Evolutionary conservation across 1,139 yeast species (phyloP), one percentile per base, ranked within the genome.

Genomic region (Sugiyamaella novakii): DNA sequence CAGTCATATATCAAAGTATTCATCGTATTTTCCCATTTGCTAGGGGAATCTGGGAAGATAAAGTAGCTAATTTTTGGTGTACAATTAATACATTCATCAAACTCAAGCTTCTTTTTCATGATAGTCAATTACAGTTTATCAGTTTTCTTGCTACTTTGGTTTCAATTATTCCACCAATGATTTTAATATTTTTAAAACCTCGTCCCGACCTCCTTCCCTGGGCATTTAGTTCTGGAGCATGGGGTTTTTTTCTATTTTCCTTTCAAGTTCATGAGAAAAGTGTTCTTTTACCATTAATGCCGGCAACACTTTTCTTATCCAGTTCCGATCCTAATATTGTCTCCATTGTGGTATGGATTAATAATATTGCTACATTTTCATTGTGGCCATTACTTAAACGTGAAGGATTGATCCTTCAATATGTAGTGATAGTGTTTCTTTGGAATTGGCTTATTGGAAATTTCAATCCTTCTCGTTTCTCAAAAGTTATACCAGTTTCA

Each of bases 41-140:
- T 42, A 77, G 98, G 63, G 98, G 98, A 0, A 75, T 94, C n/a
- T 92, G 94, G 75, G 98, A 92, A 67, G 98, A 92, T 65, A 92
- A 92, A 66, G 98, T 94, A 11, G 97, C 96, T 43, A 92, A 91
- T 63, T 84, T 92, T 60, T 92, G 99, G 99, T 91, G 98, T 66
- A 84, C 95, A 7, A 73, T 89, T 1, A 92, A 92, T 66, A 74
- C 86, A 0, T 57, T 88, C 10, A 66, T 91, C 62, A 92, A 92
- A 64, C 84, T 88, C 61, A 81, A 79, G 56, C 63, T 69, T 2
- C 52, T 76, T 0, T 83, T 86, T 58, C 68, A 80, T 1, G 72
- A 75, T n/a, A 68, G 73, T 2, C 78, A 85, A 60, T 72, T 92
- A 35, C 85, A 87, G 48, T 65, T 73, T 40, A 58, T 83, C 17